Evolutionary conservation across 2,329 filamentous ascomycete genomes (phyloP), one percentile per base, ranked within the genome.

Genomic region (Xylogone sp.): DNA sequence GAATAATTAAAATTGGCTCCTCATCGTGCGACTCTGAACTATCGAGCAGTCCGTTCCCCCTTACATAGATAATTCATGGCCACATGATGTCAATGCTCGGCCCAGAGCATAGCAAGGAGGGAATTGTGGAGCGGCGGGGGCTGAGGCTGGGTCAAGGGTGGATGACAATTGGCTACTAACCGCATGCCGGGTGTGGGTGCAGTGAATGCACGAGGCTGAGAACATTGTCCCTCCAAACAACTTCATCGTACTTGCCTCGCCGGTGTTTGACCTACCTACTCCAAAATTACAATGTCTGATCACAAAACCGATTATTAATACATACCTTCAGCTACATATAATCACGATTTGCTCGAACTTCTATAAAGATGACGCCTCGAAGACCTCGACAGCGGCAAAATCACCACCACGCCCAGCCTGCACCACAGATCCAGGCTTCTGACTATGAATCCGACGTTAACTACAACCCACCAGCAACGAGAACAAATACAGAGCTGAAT

Each of bases 401-500:
- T 60, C 71, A 58, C 52, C 69, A 62, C 53, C 69, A 62, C 55
- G 73, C 55, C n/a, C 68, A 61, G 19, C 45, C 52, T 18, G 31
- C 49, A n/a, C 48, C 51, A 16, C 53, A 54, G 42, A 29, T 68
- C 31, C 78, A 71, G 64, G 76, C 71, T 48, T 81, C 75, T 58
- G 79, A 73, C 72, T 81, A 71, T 67, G 77, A 80, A 55, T 76
- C 73, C 18, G 75, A 79, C 62, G 68, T 67, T 13, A 64, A 55
- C 51, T 66, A 69, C 47, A 60, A 68, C 56, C 62, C 68, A 21
- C 53, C 65, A 24, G 55, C 54, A 13, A 59, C 68, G 46, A 68
- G 88, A 58, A 86, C 86, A 56, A 94, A 92, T 69, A 88, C 87
- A 50, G 87, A 95, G 59, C 84, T 97, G 64, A 97, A 97, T 74